Evolutionary conservation across 352 stramenopile genomes (phyloP), one percentile per base, ranked within the genome.

Genomic region (Phytophthora rubi): DNA sequence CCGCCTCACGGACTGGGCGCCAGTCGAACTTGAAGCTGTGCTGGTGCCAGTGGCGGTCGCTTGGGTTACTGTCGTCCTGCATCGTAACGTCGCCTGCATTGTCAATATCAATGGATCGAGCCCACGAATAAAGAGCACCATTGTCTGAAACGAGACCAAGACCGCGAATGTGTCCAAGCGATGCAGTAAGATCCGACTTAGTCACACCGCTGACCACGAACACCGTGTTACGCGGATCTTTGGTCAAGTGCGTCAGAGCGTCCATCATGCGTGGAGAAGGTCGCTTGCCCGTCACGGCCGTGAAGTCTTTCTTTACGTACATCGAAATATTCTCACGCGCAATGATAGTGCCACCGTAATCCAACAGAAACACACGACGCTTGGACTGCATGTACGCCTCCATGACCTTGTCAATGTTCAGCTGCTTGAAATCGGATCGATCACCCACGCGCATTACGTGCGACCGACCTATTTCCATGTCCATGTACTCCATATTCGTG

Each of bases 311-410:
- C 79, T 99, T 99, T 21, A 99, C 82, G 71, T 99, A 99, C 83
- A 99, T 99, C 53, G 92, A 93, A 68, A 94, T 95, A 65, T 95
- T 95, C 62, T 94, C 83, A 26, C 86, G 82, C 23, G 81, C 80
- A 47, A 99, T 95, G 55, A 99, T 93, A 1, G 97, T 99, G 13
- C 97, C 97, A 65, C 98, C 98, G 68, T 99, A 99, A 74, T 99
- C 98, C 42, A 99, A 80, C 35, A 99, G 71, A 55, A 99, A 98
- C 3, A 99, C 92, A 59, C 97, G 88, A 45, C 92, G 89, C 26
- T 79, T 84, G 3, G 93, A 92, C 18, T 81, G 77, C 35, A 90
- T 72, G 65, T 98, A 99, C 2, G 94, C 93, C 23, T 91, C 76
- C 56, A 95, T 83, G 28, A 98, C 81, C 16, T 86, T 83, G 45